Evolutionary conservation across 371 early-diverging fungal species (phyloP).

Genomic region (Mucor indicus): DNA sequence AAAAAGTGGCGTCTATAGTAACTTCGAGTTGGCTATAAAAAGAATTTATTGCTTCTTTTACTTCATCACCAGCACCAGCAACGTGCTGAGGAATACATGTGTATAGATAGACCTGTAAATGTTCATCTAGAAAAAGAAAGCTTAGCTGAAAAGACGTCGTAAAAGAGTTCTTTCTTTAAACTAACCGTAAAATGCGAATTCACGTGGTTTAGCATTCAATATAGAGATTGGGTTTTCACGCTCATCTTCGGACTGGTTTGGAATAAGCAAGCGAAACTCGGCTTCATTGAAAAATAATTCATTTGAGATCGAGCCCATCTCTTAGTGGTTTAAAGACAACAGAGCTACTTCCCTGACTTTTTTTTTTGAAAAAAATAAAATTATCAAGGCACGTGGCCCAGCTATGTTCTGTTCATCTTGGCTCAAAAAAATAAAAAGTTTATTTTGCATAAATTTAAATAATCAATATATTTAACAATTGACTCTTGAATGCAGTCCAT

Average conservation of each 20-base stretch:
- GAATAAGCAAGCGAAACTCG: slow-evolving; percentile 68
- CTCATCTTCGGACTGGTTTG: slow-evolving; percentile 42
- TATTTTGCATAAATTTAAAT: too few relatives aligned
- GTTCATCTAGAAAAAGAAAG: slow-evolving; percentile 30
- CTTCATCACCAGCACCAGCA: slow-evolving; percentile 33
- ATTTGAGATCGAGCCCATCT: slow-evolving; percentile 20
- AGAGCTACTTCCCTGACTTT: too few relatives aligned
- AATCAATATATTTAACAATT: too few relatives aligned
- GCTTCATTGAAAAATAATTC: slow-evolving; percentile 52
- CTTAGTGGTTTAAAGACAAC: too few relatives aligned
- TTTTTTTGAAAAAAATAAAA: too few relatives aligned
- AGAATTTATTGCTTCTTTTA: slow-evolving; percentile 22
- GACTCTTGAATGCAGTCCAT: too few relatives aligned
- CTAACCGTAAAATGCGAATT: slow-evolving; percentile 47
- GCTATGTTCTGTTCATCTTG: too few relatives aligned
- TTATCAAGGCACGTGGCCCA: too few relatives aligned
- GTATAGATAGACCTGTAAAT: slow-evolving; percentile 34
- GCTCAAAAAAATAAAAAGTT: too few relatives aligned
- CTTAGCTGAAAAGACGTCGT: not conserved
- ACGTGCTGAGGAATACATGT: slow-evolving; percentile 27
- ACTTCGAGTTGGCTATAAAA: slow-evolving; percentile 58
- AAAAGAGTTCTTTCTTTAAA: not conserved
- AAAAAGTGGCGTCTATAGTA: slow-evolving; percentile 57
- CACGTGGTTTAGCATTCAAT: slow-evolving; percentile 25
- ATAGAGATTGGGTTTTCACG: slow-evolving; percentile 13